Evolutionary conservation across 2,329 filamentous ascomycete genomes (phyloP), one percentile per base, ranked within the genome.

Genomic region (Ustilaginoidea virens): DNA sequence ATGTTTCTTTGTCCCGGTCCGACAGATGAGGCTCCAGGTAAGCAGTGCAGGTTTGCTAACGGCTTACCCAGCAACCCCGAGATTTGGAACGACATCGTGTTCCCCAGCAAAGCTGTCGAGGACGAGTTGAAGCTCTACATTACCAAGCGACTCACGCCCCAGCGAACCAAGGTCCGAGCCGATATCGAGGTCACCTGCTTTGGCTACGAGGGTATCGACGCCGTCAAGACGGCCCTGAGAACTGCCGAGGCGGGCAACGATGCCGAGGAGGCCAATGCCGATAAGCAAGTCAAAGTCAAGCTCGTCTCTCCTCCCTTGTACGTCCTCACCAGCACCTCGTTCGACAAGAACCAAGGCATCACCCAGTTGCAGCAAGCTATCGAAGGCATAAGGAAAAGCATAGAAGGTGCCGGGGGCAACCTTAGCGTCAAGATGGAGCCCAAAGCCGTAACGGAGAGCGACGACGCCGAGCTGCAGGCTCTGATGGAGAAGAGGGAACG

Each of bases 401-500:
- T 98, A 51, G 72, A 75, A 50, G 64, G 57, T 25, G 70, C 80
- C 1, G 80, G 80, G 30, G 90, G 90, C 36, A 74, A 73, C 49
- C 79, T 87, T 48, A 69, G 77, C 24, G 79, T 94, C 44, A 93
- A 92, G 74, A 98, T 98, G 90, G 86, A 90, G 47, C 90, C 90
- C 42, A 96, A 96, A 74, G 90, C 92, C 4, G 90, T 98, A 37
- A 98, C 90, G 2, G 92, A 96, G 68, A 92, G 85, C 55, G 92
- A 98, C 47, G 90, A 98, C 49, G 90, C 87, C 16, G 86, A 94
- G 58, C 66, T 98, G 40, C 85, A 94, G 56, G 90, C 87, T 29
- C 70, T 98, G 40, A 98, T 98, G 90, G 90, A 96, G 69, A 94
- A 96, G 76, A 77, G 81, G 41, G 90, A 93, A 66, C 78, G 83